These are phyloP conservation scores for Huntiella omanensis DNA, from an alignment of 2,329 filamentous ascomycete species.

Conservation along the genomic window DNA sequence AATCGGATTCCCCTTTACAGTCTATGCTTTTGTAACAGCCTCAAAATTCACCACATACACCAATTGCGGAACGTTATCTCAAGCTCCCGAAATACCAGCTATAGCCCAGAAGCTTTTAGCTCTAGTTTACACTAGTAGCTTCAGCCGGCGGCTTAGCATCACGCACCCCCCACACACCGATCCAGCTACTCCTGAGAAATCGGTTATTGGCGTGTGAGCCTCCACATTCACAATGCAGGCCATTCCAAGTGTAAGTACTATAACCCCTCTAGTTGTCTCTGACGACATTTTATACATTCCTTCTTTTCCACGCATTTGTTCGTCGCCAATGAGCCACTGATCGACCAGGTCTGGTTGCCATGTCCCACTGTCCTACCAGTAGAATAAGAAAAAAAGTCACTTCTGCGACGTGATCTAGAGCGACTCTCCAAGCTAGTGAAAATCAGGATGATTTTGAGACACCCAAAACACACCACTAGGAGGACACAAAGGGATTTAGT, in stretches of 20 bases:
- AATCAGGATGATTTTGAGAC: no score
- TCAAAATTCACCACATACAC: no score
- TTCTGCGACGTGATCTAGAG: no score
- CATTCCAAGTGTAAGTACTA: constrained; percentile 27
- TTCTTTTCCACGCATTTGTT: constrained; percentile 5
- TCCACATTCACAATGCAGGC: constrained; percentile 27
- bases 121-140: not conserved
- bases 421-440: no score
- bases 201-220: not conserved
- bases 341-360: no score
- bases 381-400: no score
- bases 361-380: no score
- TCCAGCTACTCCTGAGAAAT: not conserved
- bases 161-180: no score
- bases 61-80: no score
- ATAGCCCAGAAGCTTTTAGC: constrained; percentile 1
- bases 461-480: no score
- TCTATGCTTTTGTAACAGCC: not conserved
- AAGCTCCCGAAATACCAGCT: not conserved
- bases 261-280: constrained; percentile 3
- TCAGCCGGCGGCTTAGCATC: not conserved
- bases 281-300: constrained; percentile 14
- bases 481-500: no score
- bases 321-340: no score
- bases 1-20: not conserved